phyloP scores from a whole-genome alignment of 352 stramenopile genomes.

The Nothophytophthora sp. region DNA sequence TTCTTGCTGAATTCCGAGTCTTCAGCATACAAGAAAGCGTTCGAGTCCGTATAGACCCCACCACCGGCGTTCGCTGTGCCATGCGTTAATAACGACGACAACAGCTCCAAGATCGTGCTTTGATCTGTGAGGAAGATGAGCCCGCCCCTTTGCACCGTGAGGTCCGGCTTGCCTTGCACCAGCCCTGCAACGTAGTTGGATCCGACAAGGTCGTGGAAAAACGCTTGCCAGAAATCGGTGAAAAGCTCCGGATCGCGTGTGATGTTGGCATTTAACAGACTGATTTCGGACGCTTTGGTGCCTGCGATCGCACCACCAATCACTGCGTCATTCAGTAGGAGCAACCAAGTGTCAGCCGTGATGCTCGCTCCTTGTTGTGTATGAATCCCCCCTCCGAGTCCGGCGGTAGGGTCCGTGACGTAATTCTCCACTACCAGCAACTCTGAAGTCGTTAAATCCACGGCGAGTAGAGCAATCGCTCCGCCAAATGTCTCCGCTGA shows the following conservation, averaged over 20 bases:
- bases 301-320: constrained; percentile 32
- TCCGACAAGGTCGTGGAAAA: constrained; percentile 24
- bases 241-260: constrained; percentile 23
- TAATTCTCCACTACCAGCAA: constrained; percentile 40
- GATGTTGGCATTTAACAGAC: constrained; percentile 13
- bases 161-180: constrained; percentile 4
- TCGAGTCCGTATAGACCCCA: constrained; percentile 31
- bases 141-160: constrained; percentile 23
- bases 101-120: constrained; percentile 17
- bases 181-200: constrained; percentile 11
- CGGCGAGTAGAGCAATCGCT: constrained; percentile 19
- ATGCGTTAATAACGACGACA: constrained; percentile 27
- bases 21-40: constrained; percentile 22
- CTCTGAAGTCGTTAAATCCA: constrained; percentile 4
- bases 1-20: constrained; percentile 38
- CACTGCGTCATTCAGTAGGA: constrained; percentile 33
- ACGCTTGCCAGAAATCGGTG: constrained; percentile 7
- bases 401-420: constrained; percentile 12
- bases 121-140: constrained; percentile 36
- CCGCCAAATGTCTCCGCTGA: constrained; percentile 24
- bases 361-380: constrained; percentile 2
- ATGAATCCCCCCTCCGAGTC: constrained; percentile 32
- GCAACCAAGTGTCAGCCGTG: constrained; percentile 24
- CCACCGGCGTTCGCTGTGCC: constrained; percentile 51
- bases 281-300: constrained; percentile 13